Percentiles rank a stretch among this genome's conserved stretches.
These are phyloP conservation scores for Kodamaea anthophila DNA, from an alignment of 1,139 yeast genomes.

Conservation along the genomic window DNA sequence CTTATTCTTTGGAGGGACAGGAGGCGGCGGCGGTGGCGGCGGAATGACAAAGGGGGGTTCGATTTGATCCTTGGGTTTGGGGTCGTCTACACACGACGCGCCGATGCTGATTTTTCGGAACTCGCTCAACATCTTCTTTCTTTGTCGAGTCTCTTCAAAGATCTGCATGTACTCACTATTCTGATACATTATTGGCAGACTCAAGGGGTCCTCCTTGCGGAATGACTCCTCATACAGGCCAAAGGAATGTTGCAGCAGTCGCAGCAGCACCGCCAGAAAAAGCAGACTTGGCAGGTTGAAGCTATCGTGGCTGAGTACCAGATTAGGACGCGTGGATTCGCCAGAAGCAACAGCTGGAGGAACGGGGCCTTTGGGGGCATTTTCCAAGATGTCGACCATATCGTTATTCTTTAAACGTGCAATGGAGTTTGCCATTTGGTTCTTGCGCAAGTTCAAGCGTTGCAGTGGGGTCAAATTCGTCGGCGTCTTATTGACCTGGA, in stretches of 20 bases:
- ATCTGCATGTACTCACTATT: slow-evolving; percentile 29
- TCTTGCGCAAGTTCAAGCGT: slow-evolving; percentile 29
- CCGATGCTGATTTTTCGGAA: slow-evolving; percentile 14
- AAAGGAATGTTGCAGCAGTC: slow-evolving; percentile 6
- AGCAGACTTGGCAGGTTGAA: slow-evolving; percentile 5
- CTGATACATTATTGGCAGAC: slow-evolving; percentile 16
- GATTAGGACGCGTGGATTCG: slow-evolving; percentile 37
- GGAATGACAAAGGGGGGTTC: too few species aligned
- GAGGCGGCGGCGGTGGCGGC: background rate
- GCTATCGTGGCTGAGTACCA: slow-evolving; percentile 29
- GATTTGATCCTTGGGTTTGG: too few species aligned
- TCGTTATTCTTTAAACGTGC: slow-evolving; percentile 16
- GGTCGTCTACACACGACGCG: background rate
- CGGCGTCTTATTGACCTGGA: slow-evolving; percentile 23
- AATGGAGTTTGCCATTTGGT: slow-evolving; percentile 20
- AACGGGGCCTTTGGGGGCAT: slow-evolving; percentile 1
- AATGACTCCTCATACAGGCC: slow-evolving; percentile 7
- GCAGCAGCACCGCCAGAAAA: slow-evolving; percentile 7
- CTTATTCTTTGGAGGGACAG: background rate
- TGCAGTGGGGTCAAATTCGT: slow-evolving; percentile 35
- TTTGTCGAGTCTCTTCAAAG: slow-evolving; percentile 33
- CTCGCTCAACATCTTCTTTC: slow-evolving; percentile 24
- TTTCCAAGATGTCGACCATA: slow-evolving; percentile 4
- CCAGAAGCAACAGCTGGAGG: slow-evolving; percentile 2
- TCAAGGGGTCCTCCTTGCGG: slow-evolving; percentile 7